phyloP scores from a whole-genome alignment of 768 basidiomycete species.

The Boletus vinaceobasis region DNA sequence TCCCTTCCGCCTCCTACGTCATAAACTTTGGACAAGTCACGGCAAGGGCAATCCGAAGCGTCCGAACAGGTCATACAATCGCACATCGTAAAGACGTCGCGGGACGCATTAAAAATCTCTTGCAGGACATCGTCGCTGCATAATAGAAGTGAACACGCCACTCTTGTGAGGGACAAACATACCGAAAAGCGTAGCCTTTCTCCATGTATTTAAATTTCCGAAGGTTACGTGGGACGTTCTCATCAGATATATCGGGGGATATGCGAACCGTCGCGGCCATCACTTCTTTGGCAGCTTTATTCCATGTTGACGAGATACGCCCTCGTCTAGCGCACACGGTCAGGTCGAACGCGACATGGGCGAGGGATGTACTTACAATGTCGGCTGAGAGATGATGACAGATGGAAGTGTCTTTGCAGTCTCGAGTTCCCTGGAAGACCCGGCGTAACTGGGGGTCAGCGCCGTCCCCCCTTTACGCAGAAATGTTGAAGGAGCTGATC shows the following conservation, averaged over 20 bases:
- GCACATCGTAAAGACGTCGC: constrained; percentile 42
- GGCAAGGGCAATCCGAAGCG: constrained; percentile 45
- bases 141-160: constrained; percentile 6
- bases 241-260: constrained; percentile 32
- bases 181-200: constrained; percentile 47
- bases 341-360: neutral
- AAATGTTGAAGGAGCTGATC: neutral
- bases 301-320: constrained; percentile 31
- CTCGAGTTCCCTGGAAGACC: constrained; percentile 7
- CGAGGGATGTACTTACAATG: constrained; percentile 15
- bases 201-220: constrained; percentile 52
- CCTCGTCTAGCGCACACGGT: constrained; percentile 18
- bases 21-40: constrained; percentile 39
- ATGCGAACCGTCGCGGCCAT: constrained; percentile 34
- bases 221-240: constrained; percentile 41
- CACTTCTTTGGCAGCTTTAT: constrained; percentile 19
- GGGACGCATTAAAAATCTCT: constrained; percentile 22
- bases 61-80: constrained; percentile 39
- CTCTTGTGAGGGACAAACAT: constrained; percentile 1
- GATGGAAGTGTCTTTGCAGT: constrained; percentile 9
- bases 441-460: constrained; percentile 12
- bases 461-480: constrained; percentile 4
- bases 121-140: constrained; percentile 18
- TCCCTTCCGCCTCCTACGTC: constrained; percentile 25
- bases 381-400: constrained; percentile 19